These are phyloP conservation scores for Paxillus ammoniavirescens DNA, from an alignment of 768 basidiomycete species.

Conservation along the genomic window DNA sequence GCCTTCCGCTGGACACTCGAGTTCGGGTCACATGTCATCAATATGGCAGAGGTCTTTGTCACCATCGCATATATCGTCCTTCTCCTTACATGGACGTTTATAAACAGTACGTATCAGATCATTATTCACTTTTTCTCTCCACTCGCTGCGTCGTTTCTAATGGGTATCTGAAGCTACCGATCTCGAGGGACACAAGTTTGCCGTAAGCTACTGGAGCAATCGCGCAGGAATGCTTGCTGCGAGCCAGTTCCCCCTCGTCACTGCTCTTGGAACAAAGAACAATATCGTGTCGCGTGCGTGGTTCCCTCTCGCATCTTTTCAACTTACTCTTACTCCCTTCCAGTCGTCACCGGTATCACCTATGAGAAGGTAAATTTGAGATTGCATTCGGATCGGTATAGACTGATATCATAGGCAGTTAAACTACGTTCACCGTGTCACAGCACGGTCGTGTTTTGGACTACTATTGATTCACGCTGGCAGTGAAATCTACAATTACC, in stretches of 20 bases:
- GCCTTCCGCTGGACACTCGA: constrained; percentile 50
- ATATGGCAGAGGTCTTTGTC: constrained; percentile 45
- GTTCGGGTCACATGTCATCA: constrained; percentile 40
- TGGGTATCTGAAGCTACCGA: constrained; percentile 1
- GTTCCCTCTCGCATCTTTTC: too few species aligned
- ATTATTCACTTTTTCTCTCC: background rate
- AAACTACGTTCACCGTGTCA: constrained; percentile 47
- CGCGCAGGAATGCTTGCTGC: constrained; percentile 32
- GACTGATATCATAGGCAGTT: constrained; percentile 25
- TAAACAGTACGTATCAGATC: constrained; percentile 39
- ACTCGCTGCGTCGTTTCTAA: background rate
- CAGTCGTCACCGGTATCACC: constrained; percentile 28
- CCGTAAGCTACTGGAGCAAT: constrained; percentile 25
- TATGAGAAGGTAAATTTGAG: constrained; percentile 23
- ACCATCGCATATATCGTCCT: constrained; percentile 44
- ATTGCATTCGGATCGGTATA: background rate
- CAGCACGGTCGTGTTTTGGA: constrained; percentile 45
- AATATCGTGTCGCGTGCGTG: constrained; percentile 41
- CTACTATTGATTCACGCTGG: constrained; percentile 50
- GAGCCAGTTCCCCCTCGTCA: constrained; percentile 41
- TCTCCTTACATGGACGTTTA: constrained; percentile 43
- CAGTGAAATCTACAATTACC: constrained; percentile 4
- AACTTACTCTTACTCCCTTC: background rate
- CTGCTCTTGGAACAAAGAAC: constrained; percentile 49
- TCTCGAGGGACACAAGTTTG: background rate